Evolutionary conservation across 768 basidiomycete species (phyloP), one percentile per base, ranked within the genome.

Genomic region (Exidia glandulosa): DNA sequence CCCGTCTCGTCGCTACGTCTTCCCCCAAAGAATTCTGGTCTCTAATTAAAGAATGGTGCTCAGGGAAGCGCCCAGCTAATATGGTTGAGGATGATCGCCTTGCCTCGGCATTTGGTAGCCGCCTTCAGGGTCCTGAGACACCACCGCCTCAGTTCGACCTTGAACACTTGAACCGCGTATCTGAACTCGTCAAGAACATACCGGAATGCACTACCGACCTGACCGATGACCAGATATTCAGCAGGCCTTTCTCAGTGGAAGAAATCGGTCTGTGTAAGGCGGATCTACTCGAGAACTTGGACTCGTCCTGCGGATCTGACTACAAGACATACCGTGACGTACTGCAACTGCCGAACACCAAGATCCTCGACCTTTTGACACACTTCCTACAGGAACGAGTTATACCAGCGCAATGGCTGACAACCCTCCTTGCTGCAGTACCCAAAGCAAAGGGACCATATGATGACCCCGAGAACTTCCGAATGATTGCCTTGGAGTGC

Each of bases 401-500:
- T 5, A 45, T 45, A 6, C 41, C 41, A 14, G 6, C 41, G 12
- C 16, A 6, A 6, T 45, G 41, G 41, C 41, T 45, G 16, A 19
- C 16, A 2, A 45, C 41, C 6, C 16, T 45, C 12, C 16, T 45
- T 14, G 41, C 16, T 6, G 41, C 41, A 19, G 41, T 45, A 1
- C 41, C 41, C 9, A 45, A 45, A 19, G 41, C 41, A 14, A 45
- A 45, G 16, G 41, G 41, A 6, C 41, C 41, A 10, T 45, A 45
- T 23, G 41, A 45, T 10, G 60, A 67, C 6, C 62, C 70, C 0
- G 61, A 67, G 0, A 66, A 62, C 65, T 73, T 70, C 54, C 52
- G 69, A 7, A 56, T 64, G 1, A 69, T 73, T 27, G 69, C 66
- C 2, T 63, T 72, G 2, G 72, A 73, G 58, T 65, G 68, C 61